A percentile compares a stretch with the other conserved stretches of the same genome.
phyloP scores from a whole-genome alignment of 805 yeast species.

The Naumovozyma castellii region DNA sequence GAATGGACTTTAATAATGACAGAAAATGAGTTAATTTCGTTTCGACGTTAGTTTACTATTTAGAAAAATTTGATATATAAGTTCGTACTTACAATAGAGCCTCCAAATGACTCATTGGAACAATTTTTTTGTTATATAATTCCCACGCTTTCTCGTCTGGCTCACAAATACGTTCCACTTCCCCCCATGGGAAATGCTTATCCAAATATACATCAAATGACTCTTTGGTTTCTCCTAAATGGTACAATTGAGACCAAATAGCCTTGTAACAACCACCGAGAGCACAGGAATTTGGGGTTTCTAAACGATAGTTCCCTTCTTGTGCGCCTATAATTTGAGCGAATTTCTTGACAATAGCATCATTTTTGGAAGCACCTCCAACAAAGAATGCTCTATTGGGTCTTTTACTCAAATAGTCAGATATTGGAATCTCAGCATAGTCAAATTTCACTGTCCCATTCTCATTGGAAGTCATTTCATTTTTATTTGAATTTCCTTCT shows the following conservation, averaged over 20 bases:
- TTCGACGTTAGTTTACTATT: no score
- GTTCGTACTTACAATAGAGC: constrained; percentile 2
- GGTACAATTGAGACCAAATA: constrained; percentile 50
- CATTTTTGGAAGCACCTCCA: constrained; percentile 78
- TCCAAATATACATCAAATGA: constrained; percentile 39
- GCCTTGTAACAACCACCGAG: constrained; percentile 86
- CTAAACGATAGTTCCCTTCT: constrained; percentile 58
- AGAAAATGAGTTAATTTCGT: no score
- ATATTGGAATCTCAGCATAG: constrained; percentile 21
- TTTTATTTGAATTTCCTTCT: constrained; percentile 5
- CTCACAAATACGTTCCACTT: constrained; percentile 22
- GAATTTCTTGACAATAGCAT: constrained; percentile 57
- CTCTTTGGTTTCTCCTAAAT: constrained; percentile 12
- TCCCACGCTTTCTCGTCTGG: constrained; percentile 23
- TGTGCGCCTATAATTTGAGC: constrained; percentile 56
- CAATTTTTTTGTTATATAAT: constrained; percentile 23
- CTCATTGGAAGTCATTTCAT: not conserved
- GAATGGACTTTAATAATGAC: no score
- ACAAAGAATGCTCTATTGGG: constrained; percentile 73
- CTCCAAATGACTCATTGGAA: constrained; percentile 27
- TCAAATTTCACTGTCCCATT: constrained; percentile 27
- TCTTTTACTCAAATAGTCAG: constrained; percentile 28
- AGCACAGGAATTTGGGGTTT: constrained; percentile 85
- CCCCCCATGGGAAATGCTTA: constrained; percentile 40
- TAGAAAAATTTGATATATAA: no score